Percentiles rank a stretch among this genome's conserved stretches.
phyloP scores from a whole-genome alignment of 768 basidiomycete species.

The Coprinopsis marcescibilis region DNA sequence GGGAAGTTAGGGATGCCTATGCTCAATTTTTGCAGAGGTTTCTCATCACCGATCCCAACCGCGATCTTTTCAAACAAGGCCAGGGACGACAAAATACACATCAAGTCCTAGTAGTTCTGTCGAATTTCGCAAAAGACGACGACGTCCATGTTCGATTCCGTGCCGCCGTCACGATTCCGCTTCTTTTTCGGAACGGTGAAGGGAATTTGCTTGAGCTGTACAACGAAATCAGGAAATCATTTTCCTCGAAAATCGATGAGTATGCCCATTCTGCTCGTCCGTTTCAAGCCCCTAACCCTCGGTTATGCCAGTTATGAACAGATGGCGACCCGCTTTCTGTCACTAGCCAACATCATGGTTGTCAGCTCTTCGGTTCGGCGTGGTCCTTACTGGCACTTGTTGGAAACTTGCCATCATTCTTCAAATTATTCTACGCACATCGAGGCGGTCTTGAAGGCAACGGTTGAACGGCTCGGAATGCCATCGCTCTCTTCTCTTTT shows the following conservation, averaged over 20 bases:
- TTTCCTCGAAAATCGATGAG: slow-evolving; percentile 44
- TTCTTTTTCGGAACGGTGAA: slow-evolving; percentile 41
- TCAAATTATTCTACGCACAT: slow-evolving; percentile 34
- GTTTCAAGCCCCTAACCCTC: neutral
- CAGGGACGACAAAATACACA: neutral
- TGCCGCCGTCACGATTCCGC: slow-evolving; percentile 52
- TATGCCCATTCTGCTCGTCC: slow-evolving; percentile 28
- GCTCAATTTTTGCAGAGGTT: slow-evolving; percentile 63
- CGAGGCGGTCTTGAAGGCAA: slow-evolving; percentile 51
- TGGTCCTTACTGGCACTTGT: slow-evolving; percentile 81
- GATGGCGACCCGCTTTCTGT: slow-evolving; percentile 68
- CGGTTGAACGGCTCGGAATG: slow-evolving; percentile 66
- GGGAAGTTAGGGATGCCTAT: slow-evolving; percentile 49
- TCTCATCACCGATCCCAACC: slow-evolving; percentile 51
- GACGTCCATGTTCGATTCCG: slow-evolving; percentile 87
- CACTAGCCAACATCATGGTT: slow-evolving; percentile 73
- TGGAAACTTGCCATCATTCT: slow-evolving; percentile 57
- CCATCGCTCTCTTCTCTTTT: slow-evolving; percentile 58
- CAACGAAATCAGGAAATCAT: slow-evolving; percentile 34
- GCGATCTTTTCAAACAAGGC: neutral
- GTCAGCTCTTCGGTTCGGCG: slow-evolving; percentile 71
- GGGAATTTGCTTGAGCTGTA: slow-evolving; percentile 38
- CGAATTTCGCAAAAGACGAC: slow-evolving; percentile 38
- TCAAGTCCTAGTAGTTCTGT: slow-evolving; percentile 23
- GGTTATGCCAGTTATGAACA: slow-evolving; percentile 53